These are phyloP conservation scores for Millerozyma miso DNA, from an alignment of 805 yeast genomes.

Conservation along the genomic window DNA sequence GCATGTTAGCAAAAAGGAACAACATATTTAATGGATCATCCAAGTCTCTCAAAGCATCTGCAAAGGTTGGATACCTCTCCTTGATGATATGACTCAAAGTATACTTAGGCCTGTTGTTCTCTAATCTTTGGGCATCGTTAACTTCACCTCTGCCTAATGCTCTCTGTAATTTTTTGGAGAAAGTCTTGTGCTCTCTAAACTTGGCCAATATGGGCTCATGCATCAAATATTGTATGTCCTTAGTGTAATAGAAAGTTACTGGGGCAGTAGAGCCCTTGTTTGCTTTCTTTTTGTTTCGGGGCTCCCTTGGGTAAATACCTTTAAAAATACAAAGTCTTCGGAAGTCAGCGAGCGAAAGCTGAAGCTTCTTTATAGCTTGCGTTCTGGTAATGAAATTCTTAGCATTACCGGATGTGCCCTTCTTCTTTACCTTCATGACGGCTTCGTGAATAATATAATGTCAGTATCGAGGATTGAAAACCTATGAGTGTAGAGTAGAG, in stretches of 20 bases:
- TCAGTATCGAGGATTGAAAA: background rate
- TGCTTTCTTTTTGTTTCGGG: constrained; percentile 92
- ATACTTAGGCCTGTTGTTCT: constrained; percentile 75
- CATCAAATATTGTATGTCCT: constrained; percentile 89
- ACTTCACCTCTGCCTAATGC: constrained; percentile 93
- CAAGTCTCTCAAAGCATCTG: constrained; percentile 87
- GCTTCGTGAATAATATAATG: background rate
- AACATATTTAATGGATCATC: constrained; percentile 96
- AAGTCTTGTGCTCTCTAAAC: constrained; percentile 93
- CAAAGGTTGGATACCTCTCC: constrained; percentile 92
- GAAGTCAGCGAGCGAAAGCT: constrained; percentile 93
- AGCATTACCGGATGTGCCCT: constrained; percentile 82
- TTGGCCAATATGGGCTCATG: constrained; percentile 91
- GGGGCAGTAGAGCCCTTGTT: constrained; percentile 98
- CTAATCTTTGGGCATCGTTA: constrained; percentile 80
- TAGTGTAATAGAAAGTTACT: constrained; percentile 86
- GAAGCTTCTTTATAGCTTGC: constrained; percentile 88
- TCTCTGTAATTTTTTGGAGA: constrained; percentile 82
- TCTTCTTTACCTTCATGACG: constrained; percentile 75
- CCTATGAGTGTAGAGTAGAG: background rate
- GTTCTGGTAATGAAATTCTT: constrained; percentile 90
- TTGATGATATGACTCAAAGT: constrained; percentile 86
- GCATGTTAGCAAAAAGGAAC: constrained; percentile 89
- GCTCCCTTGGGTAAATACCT: constrained; percentile 97
- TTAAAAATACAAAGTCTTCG: constrained; percentile 95